Percentiles rank a stretch among this genome's conserved stretches.
Evolutionary conservation across 169 alveolate genomes (phyloP).

Genomic region (Plasmodium reichenowi): DNA sequence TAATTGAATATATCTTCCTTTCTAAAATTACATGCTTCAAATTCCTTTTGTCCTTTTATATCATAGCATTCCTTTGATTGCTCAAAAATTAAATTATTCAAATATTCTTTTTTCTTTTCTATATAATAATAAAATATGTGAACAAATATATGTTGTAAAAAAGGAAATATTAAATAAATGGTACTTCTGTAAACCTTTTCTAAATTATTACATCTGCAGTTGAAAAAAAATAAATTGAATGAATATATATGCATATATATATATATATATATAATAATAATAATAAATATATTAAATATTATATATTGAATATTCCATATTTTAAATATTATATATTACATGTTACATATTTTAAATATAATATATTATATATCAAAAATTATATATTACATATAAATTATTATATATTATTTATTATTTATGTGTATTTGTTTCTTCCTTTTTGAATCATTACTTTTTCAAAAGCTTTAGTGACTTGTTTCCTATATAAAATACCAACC

Average conservation of each 20-base stretch:
- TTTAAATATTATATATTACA: too few species aligned
- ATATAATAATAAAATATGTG: slow-evolving; percentile 43
- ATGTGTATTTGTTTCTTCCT: too few species aligned
- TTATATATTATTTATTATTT: too few species aligned
- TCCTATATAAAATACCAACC: slow-evolving; percentile 56
- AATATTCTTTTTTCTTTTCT: slow-evolving; percentile 40
- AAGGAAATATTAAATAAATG: slow-evolving; percentile 28
- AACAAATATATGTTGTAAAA: slow-evolving; percentile 55
- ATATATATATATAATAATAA: background rate
- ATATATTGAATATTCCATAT: too few species aligned
- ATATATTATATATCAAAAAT: too few species aligned
- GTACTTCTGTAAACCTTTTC: slow-evolving; percentile 47
- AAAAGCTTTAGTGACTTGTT: slow-evolving; percentile 34
- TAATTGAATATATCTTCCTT: background rate
- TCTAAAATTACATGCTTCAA: background rate
- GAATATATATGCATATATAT: background rate
- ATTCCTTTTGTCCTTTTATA: background rate
- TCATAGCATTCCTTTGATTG: background rate
- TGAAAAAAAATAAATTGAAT: slow-evolving; percentile 3
- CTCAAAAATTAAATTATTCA: slow-evolving; percentile 17
- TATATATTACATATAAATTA: too few species aligned
- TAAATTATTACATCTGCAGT: slow-evolving; percentile 33
- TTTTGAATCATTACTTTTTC: slow-evolving; percentile 14
- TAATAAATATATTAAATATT: background rate
- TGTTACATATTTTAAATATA: too few species aligned